Conservation (phyloP, 805 yeast species). For the Yarrowia keelungensis region DNA sequence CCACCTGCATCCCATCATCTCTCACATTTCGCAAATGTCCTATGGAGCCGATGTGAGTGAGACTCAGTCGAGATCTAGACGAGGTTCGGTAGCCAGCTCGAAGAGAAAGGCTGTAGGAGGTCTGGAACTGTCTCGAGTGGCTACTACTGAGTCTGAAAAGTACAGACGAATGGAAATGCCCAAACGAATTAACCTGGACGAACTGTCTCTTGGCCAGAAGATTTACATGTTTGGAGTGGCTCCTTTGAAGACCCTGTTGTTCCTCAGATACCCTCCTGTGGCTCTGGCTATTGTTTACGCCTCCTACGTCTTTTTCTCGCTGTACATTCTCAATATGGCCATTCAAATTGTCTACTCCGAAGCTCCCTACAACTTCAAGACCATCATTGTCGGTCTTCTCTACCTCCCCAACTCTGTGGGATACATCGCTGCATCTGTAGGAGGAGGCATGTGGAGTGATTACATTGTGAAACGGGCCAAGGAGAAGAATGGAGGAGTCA, state of each 20-base stretch:
- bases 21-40: constrained; percentile 38
- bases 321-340: constrained; percentile 78
- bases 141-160: constrained; percentile 34
- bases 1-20: constrained; percentile 27
- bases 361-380: constrained; percentile 71
- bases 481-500: constrained; percentile 63
- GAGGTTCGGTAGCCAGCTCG: constrained; percentile 24
- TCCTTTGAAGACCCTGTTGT: constrained; percentile 67
- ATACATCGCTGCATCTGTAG: constrained; percentile 74
- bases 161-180: constrained; percentile 34
- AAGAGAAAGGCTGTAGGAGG: background rate
- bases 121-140: constrained; percentile 4
- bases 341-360: constrained; percentile 66
- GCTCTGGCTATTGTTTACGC: constrained; percentile 68
- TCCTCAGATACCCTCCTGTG: constrained; percentile 78
- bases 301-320: constrained; percentile 71
- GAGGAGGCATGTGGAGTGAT: constrained; percentile 85
- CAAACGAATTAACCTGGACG: constrained; percentile 21
- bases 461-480: constrained; percentile 60
- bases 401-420: constrained; percentile 86
- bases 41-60: constrained; percentile 37
- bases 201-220: constrained; percentile 35
- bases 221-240: constrained; percentile 51
- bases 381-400: constrained; percentile 72
- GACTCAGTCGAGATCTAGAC: background rate